These are phyloP conservation scores for Chlorella ohadii DNA, from an alignment of 139 green algal species.

Conservation along the genomic window DNA sequence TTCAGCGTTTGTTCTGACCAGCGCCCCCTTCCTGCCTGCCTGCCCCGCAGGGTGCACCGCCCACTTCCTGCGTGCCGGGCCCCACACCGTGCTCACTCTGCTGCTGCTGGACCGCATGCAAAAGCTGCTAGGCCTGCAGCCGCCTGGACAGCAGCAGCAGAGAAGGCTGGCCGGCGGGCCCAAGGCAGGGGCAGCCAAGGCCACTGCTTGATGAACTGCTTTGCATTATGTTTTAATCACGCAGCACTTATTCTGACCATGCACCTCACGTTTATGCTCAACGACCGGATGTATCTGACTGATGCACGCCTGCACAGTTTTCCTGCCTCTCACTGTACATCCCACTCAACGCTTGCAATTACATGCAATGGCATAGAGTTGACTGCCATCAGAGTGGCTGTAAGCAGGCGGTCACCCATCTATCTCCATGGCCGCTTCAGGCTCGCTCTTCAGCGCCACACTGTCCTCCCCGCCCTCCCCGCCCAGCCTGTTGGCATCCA, in stretches of 20 bases:
- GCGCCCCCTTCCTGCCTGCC: too few species aligned
- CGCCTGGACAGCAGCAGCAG: neutral
- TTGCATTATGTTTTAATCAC: too few species aligned
- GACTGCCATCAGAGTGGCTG: neutral
- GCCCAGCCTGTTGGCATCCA: too few species aligned
- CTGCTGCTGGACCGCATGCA: conserved; percentile 23
- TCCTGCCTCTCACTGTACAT: too few species aligned
- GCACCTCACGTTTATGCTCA: too few species aligned
- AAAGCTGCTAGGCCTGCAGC: neutral
- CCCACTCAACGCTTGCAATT: too few species aligned
- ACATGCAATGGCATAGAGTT: too few species aligned
- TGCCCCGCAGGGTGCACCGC: neutral
- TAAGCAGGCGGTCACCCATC: neutral
- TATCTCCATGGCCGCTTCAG: conserved; percentile 6
- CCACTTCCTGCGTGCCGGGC: conserved; percentile 24
- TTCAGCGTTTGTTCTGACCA: too few species aligned
- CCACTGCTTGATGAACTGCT: neutral
- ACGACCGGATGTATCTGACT: too few species aligned
- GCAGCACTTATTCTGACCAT: too few species aligned
- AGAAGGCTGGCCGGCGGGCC: neutral
- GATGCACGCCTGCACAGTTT: too few species aligned
- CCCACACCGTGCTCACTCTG: conserved; percentile 27
- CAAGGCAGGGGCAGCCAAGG: neutral
- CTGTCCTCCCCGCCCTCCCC: neutral
- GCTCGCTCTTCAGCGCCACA: neutral